Evolutionary conservation across 2,329 filamentous ascomycete species (phyloP), one percentile per base, ranked within the genome.

Genomic region (Penicillium glabrum): DNA sequence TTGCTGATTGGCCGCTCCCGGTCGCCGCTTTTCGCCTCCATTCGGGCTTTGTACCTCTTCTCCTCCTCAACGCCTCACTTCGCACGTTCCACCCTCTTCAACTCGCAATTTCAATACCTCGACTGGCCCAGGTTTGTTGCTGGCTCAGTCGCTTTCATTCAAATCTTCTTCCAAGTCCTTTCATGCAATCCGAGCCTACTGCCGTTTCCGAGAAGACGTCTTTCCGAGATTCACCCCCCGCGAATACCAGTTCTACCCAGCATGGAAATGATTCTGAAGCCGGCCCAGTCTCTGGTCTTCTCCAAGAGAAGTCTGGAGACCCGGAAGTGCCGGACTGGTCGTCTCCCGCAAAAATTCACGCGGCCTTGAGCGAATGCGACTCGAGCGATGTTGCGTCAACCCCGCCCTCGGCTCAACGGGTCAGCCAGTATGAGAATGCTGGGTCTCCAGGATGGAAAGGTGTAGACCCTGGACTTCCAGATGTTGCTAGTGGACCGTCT

Each of bases 181-280:
- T 82, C 87, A 88, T 88, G 85, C 85, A 85, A 82, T 74, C 85
- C 80, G 84, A 82, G 82, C 75, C 79, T 67, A 68, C 77, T 69
- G 74, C 79, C 77, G 75, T 75, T 72, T 76, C 72, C 70, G 77
- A 78, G 75, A 76, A 77, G 73, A 74, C 72, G 66, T 69, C 70
- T 59, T 68, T 72, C 64, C 61, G 73, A 68, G 69, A 77, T 66
- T 68, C 70, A 68, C 65, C 72, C 66, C 67, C 64, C 66, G 63
- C 74, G 68, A 66, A 69, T 61, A 55, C 63, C 56, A 59, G 72
- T 56, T 60, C 75, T 69, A 78, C 75, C 80, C 83, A 88, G 77
- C 80, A 88, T 88, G 85, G 85, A 82, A 73, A 79, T 74, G 72
- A 74, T 71, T 71, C 70, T 69, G 70, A 74, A 71, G 75, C 80